These are phyloP conservation scores for Lachnellula occidentalis DNA, from an alignment of 2,329 filamentous ascomycete genomes.

Conservation along the genomic window DNA sequence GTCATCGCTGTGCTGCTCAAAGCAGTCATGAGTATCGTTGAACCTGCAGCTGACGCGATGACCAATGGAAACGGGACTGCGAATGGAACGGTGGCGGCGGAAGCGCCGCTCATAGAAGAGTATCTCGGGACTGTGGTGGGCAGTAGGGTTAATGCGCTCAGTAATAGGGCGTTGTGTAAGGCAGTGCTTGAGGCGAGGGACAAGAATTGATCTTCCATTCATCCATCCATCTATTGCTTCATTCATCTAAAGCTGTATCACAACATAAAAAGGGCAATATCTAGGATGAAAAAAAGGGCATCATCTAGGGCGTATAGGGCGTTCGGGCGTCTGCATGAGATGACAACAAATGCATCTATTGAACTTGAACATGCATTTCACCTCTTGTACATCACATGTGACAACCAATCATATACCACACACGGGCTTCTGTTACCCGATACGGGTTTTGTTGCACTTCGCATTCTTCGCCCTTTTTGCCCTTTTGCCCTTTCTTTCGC, in stretches of 20 bases:
- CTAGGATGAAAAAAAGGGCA: too few species aligned
- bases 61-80: constrained; percentile 16
- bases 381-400: background rate
- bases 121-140: constrained; percentile 29
- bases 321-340: background rate
- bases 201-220: background rate
- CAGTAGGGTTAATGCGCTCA: constrained; percentile 19
- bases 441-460: background rate
- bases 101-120: constrained; percentile 23
- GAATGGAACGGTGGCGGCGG: constrained; percentile 16
- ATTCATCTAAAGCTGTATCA: background rate
- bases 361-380: too few species aligned
- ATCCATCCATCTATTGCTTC: background rate
- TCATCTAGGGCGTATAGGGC: background rate
- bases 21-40: constrained; percentile 49
- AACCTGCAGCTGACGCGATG: constrained; percentile 20
- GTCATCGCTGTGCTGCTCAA: constrained; percentile 53
- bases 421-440: background rate
- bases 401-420: background rate
- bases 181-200: constrained; percentile 25
- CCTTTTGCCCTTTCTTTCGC: background rate
- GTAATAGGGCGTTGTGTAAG: constrained; percentile 26
- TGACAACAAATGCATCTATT: too few species aligned
- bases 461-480: background rate
- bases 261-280: background rate